phyloP scores from a whole-genome alignment of 192 early-diverging fungal species.

The Kappamyces sp. region DNA sequence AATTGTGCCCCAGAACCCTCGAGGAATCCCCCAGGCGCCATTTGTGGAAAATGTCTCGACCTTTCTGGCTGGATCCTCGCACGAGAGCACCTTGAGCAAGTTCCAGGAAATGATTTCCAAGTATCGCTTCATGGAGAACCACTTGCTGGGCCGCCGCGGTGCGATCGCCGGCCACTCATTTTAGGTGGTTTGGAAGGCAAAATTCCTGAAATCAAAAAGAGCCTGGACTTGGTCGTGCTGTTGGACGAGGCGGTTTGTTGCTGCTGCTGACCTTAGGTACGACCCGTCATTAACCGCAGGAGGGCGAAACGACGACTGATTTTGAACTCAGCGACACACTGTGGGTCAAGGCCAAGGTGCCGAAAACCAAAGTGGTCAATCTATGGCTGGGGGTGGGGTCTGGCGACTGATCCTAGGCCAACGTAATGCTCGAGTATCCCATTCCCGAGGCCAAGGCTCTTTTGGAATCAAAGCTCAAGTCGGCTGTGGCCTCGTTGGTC shows the following conservation, averaged over 20 bases:
- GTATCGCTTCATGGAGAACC: slow-evolving; percentile 16
- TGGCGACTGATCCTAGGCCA: slow-evolving; percentile 52
- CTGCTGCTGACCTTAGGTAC: not conserved
- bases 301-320: slow-evolving; percentile 48
- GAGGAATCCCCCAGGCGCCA: slow-evolving; percentile 92
- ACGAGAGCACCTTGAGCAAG: slow-evolving; percentile 82
- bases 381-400: slow-evolving; percentile 87
- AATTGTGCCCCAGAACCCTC: slow-evolving; percentile 53
- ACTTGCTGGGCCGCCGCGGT: not conserved
- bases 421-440: slow-evolving; percentile 96
- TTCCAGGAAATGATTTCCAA: slow-evolving; percentile 85
- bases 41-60: slow-evolving; percentile 92
- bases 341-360: slow-evolving; percentile 76
- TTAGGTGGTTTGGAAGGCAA: slow-evolving; percentile 73
- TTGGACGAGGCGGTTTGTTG: slow-evolving; percentile 32
- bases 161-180: slow-evolving; percentile 2
- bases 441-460: slow-evolving; percentile 80
- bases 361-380: slow-evolving; percentile 68
- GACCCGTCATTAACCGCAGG: not conserved
- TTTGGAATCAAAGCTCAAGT: slow-evolving; percentile 65
- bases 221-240: slow-evolving; percentile 78
- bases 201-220: slow-evolving; percentile 95
- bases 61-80: slow-evolving; percentile 67
- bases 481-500: slow-evolving; percentile 64
- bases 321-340: slow-evolving; percentile 96